phyloP scores from a whole-genome alignment of 768 basidiomycete genomes.

The Lactarius akahatsu region DNA sequence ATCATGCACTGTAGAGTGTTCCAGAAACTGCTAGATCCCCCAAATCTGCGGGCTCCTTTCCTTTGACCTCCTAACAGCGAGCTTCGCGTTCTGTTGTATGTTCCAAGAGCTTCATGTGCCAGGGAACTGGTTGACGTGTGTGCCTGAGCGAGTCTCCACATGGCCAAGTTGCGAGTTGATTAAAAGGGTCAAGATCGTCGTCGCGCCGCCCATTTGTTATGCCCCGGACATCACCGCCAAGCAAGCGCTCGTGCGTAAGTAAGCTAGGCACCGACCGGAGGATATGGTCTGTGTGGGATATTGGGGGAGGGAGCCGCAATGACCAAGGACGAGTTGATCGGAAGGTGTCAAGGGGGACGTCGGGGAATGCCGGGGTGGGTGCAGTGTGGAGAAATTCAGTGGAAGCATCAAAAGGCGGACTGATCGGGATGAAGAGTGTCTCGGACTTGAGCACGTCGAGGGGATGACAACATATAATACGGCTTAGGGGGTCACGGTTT shows the following conservation, averaged over 20 bases:
- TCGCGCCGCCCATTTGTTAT: not conserved
- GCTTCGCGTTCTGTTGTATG: not conserved
- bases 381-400: not conserved
- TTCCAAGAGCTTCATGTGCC: not conserved
- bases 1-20: not conserved
- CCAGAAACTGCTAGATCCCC: conserved; percentile 3
- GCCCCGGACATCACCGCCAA: not conserved
- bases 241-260: too few relatives aligned
- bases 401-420: not conserved
- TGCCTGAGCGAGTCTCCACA: not conserved
- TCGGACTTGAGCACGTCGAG: not conserved
- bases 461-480: not conserved
- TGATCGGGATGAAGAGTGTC: not conserved
- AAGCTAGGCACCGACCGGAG: too few relatives aligned
- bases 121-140: not conserved
- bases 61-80: not conserved
- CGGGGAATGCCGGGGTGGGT: not conserved
- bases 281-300: too few relatives aligned
- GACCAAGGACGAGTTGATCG: not conserved
- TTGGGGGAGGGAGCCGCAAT: too few relatives aligned
- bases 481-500: not conserved
- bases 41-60: not conserved
- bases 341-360: not conserved
- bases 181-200: not conserved
- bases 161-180: not conserved